phyloP scores from a whole-genome alignment of 2,329 filamentous ascomycete species.

The Fusarium piperis region DNA sequence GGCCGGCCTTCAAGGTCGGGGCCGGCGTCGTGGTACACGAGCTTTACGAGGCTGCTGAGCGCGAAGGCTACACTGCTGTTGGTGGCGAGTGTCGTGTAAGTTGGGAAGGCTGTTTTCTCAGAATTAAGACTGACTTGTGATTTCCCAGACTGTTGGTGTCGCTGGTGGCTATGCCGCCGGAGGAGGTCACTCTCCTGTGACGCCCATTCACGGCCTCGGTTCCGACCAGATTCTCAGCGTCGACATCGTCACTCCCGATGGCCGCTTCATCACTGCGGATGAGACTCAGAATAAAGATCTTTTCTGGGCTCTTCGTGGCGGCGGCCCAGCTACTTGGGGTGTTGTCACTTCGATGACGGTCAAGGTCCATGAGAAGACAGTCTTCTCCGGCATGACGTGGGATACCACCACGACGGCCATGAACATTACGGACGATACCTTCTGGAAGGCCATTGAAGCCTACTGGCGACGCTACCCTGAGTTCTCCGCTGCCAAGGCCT shows the following conservation, averaged over 20 bases:
- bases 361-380: conserved; percentile 45
- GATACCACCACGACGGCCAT: conserved; percentile 49
- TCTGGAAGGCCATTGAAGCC: conserved; percentile 46
- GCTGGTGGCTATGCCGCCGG: conserved; percentile 46
- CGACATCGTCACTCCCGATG: conserved; percentile 57
- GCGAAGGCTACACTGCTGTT: conserved; percentile 57
- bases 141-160: conserved; percentile 38
- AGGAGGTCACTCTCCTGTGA: conserved; percentile 61
- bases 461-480: conserved; percentile 46
- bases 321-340: conserved; percentile 52
- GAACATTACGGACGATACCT: conserved; percentile 43
- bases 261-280: conserved; percentile 52
- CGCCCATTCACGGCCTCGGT: conserved; percentile 52
- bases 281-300: conserved; percentile 54
- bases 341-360: conserved; percentile 51
- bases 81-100: conserved; percentile 59
- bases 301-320: conserved; percentile 61
- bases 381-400: conserved; percentile 45
- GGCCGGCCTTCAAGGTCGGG: conserved; percentile 63
- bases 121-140: background rate
- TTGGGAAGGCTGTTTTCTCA: background rate
- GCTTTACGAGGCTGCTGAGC: conserved; percentile 59
- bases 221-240: conserved; percentile 60
- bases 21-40: conserved; percentile 64
- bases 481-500: conserved; percentile 42